phyloP scores from a whole-genome alignment of 352 stramenopile species.

The Sclerospora graminicola region DNA sequence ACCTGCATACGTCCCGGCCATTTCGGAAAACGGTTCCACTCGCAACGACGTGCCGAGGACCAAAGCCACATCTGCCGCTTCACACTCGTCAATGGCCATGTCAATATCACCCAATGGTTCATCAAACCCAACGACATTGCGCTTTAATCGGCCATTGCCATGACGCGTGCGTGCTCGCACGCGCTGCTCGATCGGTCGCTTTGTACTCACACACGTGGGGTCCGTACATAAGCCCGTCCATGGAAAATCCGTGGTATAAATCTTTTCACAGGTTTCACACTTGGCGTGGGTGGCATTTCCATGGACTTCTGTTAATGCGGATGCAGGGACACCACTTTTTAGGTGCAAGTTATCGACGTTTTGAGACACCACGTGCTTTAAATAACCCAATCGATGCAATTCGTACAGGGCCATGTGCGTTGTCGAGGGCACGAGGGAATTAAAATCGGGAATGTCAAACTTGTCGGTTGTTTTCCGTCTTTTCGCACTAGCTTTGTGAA shows the following conservation, averaged over 20 bases:
- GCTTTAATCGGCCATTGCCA: constrained; percentile 61
- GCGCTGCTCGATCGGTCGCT: constrained; percentile 46
- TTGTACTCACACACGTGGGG: constrained; percentile 48
- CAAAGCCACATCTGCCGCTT: constrained; percentile 61
- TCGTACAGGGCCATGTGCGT: constrained; percentile 79
- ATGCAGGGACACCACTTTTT: constrained; percentile 59
- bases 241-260: constrained; percentile 65
- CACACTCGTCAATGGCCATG: constrained; percentile 66
- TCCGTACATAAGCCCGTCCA: constrained; percentile 62
- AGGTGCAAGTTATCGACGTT: constrained; percentile 81
- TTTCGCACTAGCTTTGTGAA: constrained; percentile 25
- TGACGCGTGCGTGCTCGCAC: constrained; percentile 57
- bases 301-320: constrained; percentile 61
- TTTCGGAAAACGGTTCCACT: constrained; percentile 74
- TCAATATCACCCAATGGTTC: constrained; percentile 74
- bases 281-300: constrained; percentile 75
- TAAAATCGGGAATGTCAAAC: constrained; percentile 44
- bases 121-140: constrained; percentile 77
- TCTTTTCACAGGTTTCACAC: constrained; percentile 80
- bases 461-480: constrained; percentile 13
- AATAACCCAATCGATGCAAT: constrained; percentile 52
- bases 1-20: constrained; percentile 66
- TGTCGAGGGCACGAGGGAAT: constrained; percentile 53
- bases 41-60: constrained; percentile 68
- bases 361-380: constrained; percentile 77